Evolutionary conservation across 176 grass and related monocot species (phyloP), one percentile per base, ranked within the genome.

Genomic region (Guadua angustifolia): DNA sequence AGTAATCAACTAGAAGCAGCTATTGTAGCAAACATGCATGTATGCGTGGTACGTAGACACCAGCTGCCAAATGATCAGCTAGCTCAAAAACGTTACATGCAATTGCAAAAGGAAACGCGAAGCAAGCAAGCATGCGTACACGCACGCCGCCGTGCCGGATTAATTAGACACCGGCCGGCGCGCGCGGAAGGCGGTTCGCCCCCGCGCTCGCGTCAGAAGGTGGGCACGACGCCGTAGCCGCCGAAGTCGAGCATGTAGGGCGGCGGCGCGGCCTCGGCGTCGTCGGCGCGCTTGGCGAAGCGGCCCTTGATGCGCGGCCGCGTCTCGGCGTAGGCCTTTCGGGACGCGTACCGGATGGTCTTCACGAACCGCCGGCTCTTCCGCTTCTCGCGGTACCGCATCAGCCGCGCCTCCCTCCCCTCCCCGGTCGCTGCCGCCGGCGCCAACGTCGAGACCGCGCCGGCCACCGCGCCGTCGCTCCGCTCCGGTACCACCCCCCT

Each of bases 331-430:
- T 97, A 97, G 21, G 94, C 91, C 85, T 97, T 97, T 47, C 91
- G 85, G 67, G 94, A 94, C 42, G 94, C 92, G 70, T 97, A 97
- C 33, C 94, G 83, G 80, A 97, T 94, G 74, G 92, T 97, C 89
- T 97, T 97, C 45, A 88, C 29, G 74, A 97, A 97, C 21, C 89
- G 68, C 17, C 92, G 91, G 85, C 60, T 92, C 91, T 94, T 97
- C 64, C 94, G 85, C 85, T 97, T 97, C 82, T 94, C 90, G 2
- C 92, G 77, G 89, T 97, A 97, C 75, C 94, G 87, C 92, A 97
- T 94, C 85, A 97, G 77, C 42, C 83, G 88, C 52, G 94, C 94
- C 79, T 90, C 85, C 83, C 94, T 75, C 35, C 88, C 88, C 32
- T 88, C 76, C 25, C 63, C 82, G 1, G 73, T 36, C 32, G 35